Evolutionary conservation across 1,284 basidiomycete genomes (phyloP).

Genomic region (Tausonia pullulans): DNA sequence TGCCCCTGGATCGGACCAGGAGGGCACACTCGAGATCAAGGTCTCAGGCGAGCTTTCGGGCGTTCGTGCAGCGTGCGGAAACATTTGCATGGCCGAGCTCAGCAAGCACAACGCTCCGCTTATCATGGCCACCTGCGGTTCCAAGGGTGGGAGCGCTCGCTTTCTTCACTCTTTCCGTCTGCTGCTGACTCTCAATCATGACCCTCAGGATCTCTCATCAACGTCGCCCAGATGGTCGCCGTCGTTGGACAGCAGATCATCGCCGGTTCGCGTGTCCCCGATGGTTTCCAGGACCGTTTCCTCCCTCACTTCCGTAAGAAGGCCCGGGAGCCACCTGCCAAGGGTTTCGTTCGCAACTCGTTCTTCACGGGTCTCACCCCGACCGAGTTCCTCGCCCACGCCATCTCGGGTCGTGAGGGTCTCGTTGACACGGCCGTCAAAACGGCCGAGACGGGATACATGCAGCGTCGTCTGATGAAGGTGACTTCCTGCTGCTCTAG

Average conservation of each 20-base stretch:
- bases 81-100: constrained; percentile 96
- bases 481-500: constrained; percentile 17
- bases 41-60: constrained; percentile 89
- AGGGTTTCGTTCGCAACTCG: constrained; percentile 95
- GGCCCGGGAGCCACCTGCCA: constrained; percentile 90
- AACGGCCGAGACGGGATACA: constrained; percentile 98
- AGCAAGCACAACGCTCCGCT: constrained; percentile 92
- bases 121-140: constrained; percentile 99
- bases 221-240: constrained; percentile 99
- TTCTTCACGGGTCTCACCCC: constrained; percentile 92
- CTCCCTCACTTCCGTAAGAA: constrained; percentile 98
- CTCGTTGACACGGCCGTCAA: constrained; percentile 99
- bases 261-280: constrained; percentile 91
- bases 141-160: constrained; percentile 58
- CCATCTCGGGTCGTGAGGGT: constrained; percentile 97
- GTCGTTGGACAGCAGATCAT: constrained; percentile 99
- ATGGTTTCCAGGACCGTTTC: constrained; percentile 98
- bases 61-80: constrained; percentile 90
- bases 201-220: constrained; percentile 81
- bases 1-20: constrained; percentile 91
- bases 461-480: constrained; percentile 98
- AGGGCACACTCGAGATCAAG: constrained; percentile 89
- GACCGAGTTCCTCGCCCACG: constrained; percentile 97
- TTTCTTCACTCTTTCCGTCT: neutral
- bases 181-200: neutral